Evolutionary conservation across 371 early-diverging fungal genomes (phyloP).

Genomic region (Mucor mucedo): DNA sequence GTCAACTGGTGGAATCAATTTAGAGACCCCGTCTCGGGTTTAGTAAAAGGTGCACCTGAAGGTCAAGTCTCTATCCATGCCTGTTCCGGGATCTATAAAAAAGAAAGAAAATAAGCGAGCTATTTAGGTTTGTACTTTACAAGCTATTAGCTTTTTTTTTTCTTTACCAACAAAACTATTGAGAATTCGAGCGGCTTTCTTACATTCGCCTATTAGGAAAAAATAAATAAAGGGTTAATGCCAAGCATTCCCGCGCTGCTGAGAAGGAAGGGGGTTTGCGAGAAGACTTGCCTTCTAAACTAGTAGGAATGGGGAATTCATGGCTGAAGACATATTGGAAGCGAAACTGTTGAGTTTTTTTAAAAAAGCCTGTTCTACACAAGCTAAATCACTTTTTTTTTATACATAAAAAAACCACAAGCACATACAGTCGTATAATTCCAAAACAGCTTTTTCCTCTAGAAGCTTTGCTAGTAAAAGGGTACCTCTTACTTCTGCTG

Average conservation of each 20-base stretch:
- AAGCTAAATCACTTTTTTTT: too few relatives aligned
- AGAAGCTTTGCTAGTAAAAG: not conserved
- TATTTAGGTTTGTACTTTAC: not conserved
- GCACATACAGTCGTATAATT: too few relatives aligned
- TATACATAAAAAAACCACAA: too few relatives aligned
- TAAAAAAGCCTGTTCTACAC: too few relatives aligned
- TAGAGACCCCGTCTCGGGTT: constrained; percentile 63
- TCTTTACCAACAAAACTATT: constrained; percentile 70
- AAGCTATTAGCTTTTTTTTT: not conserved
- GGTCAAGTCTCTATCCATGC: constrained; percentile 75
- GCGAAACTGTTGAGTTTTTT: constrained; percentile 30
- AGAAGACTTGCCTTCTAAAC: constrained; percentile 51
- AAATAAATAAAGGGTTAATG: constrained; percentile 1
- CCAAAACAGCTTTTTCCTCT: too few relatives aligned
- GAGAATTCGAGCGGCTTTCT: constrained; percentile 77
- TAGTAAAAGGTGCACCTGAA: constrained; percentile 43
- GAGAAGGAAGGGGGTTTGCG: too few relatives aligned
- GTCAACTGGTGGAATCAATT: constrained; percentile 89
- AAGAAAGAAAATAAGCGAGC: too few relatives aligned
- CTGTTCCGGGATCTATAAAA: constrained; percentile 62
- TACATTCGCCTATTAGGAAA: constrained; percentile 64
- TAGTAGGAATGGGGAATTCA: constrained; percentile 70
- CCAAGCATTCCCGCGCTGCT: not conserved
- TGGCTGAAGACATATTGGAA: constrained; percentile 21
- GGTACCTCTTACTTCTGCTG: constrained; percentile 10